Conservation (phyloP, 2,329 filamentous ascomycete genomes). For the Fusarium pininemorale region DNA sequence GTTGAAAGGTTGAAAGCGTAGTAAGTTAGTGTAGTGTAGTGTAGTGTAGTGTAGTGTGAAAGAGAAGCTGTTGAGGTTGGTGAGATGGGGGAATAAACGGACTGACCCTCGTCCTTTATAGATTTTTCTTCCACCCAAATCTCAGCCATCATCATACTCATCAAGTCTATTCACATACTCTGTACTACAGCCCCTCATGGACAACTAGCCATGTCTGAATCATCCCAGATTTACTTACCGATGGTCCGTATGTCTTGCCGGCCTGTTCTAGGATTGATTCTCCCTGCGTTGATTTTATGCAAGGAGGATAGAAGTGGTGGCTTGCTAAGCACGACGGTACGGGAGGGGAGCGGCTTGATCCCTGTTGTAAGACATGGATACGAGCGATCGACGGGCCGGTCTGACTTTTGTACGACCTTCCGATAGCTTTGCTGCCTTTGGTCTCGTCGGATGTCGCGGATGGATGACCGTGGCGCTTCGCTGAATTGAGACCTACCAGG, state of each 20-base stretch:
- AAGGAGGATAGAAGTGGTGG: background rate
- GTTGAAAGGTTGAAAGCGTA: background rate
- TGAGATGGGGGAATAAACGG: fast-evolving
- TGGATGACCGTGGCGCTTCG: fast-evolving
- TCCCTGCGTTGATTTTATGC: background rate
- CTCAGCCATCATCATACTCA: background rate
- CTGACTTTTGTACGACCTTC: background rate
- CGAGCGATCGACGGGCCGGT: background rate
- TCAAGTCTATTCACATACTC: fast-evolving
- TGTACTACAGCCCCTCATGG: too few relatives aligned
- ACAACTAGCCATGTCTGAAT: background rate
- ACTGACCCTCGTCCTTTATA: background rate
- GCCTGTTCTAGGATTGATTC: background rate
- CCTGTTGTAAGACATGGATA: background rate
- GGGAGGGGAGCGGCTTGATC: background rate
- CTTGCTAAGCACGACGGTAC: background rate
- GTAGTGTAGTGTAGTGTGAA: background rate
- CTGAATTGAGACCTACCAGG: background rate
- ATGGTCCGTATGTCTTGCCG: background rate
- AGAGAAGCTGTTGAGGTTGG: too few relatives aligned
- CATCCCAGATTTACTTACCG: background rate
- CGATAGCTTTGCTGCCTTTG: fast-evolving
- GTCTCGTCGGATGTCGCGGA: background rate
- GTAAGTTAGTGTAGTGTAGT: background rate
- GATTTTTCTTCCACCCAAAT: background rate